Percentiles rank a stretch among this genome's conserved stretches.
Evolutionary conservation across 225 moss, liverwort and hornwort genomes (phyloP).

Genomic region (Polytrichum commune): DNA sequence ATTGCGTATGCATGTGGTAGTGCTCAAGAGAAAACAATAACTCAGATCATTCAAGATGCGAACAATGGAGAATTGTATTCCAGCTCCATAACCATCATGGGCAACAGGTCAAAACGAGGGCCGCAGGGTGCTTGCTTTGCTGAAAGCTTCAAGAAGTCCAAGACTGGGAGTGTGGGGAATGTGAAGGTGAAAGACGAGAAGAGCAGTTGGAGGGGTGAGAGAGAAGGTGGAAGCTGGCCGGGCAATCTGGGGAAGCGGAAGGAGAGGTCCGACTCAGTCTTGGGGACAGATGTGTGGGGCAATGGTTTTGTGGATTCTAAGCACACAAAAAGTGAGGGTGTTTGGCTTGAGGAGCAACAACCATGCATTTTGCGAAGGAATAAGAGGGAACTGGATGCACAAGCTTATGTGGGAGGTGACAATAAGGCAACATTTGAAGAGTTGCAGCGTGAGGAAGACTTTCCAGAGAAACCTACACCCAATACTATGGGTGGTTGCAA

Average conservation of each 20-base stretch:
- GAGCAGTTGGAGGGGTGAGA: conserved; percentile 16
- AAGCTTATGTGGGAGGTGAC: conserved; percentile 14
- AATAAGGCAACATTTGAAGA: background rate
- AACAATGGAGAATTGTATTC: background rate
- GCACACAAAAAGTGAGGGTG: background rate
- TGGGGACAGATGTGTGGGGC: conserved; percentile 8
- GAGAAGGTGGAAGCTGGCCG: conserved; percentile 21
- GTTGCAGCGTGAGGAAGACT: too few species aligned
- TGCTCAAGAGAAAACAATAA: background rate
- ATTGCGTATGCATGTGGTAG: conserved; percentile 3
- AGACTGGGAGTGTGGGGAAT: conserved; percentile 2
- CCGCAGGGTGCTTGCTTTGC: background rate
- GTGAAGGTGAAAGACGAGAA: conserved; percentile 18
- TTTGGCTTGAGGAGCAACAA: conserved; percentile 12
- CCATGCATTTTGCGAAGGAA: conserved; percentile 12
- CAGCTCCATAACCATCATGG: too few species aligned
- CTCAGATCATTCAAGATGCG: background rate
- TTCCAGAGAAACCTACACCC: too few species aligned
- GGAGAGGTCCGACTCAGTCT: conserved; percentile 25
- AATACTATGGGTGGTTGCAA: too few species aligned
- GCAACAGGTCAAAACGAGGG: conserved; percentile 6
- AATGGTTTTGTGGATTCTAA: conserved; percentile 11
- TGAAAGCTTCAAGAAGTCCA: conserved; percentile 4
- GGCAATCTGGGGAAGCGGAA: conserved; percentile 37
- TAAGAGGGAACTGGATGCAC: conserved; percentile 12